phyloP scores from a whole-genome alignment of 1,139 yeast genomes.

The Magnusiomyces starmeri region DNA sequence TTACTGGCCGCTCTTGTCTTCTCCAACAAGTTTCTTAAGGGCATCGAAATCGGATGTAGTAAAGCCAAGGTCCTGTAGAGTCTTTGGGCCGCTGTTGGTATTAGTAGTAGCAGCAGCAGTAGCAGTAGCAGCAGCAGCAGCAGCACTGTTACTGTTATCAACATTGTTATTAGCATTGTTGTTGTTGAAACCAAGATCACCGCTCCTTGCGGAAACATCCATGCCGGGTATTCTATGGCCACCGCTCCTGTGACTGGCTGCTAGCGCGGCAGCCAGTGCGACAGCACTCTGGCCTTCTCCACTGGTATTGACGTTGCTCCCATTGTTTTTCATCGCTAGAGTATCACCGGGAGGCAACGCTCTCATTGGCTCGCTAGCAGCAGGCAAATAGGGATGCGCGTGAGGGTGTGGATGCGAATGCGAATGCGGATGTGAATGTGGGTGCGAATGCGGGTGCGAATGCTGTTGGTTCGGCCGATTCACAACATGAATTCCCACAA shows the following conservation, averaged over 20 bases:
- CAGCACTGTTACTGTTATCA: neutral
- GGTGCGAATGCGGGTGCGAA: neutral
- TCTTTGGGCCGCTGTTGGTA: too few species aligned
- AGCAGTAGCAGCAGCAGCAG: neutral
- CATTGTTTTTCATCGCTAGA: too few species aligned
- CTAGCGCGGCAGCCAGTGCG: neutral
- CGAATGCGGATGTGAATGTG: too few species aligned
- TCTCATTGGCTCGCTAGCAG: too few species aligned
- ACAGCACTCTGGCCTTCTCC: neutral
- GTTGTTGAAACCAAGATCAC: too few species aligned
- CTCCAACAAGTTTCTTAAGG: neutral
- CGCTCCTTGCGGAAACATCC: too few species aligned
- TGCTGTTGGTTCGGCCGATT: neutral
- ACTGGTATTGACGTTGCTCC: neutral
- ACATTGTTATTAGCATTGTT: too few species aligned
- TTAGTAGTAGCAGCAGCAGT: neutral
- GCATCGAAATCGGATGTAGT: neutral
- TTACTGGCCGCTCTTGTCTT: too few species aligned
- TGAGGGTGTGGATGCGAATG: too few species aligned
- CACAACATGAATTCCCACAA: slow-evolving; percentile 12
- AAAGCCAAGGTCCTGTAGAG: neutral
- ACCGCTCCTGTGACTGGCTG: neutral
- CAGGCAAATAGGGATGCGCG: too few species aligned
- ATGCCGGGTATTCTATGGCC: too few species aligned
- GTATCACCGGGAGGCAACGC: too few species aligned